These are phyloP conservation scores for Bisporella sp. DNA, from an alignment of 2,329 filamentous ascomycete species.

Conservation along the genomic window DNA sequence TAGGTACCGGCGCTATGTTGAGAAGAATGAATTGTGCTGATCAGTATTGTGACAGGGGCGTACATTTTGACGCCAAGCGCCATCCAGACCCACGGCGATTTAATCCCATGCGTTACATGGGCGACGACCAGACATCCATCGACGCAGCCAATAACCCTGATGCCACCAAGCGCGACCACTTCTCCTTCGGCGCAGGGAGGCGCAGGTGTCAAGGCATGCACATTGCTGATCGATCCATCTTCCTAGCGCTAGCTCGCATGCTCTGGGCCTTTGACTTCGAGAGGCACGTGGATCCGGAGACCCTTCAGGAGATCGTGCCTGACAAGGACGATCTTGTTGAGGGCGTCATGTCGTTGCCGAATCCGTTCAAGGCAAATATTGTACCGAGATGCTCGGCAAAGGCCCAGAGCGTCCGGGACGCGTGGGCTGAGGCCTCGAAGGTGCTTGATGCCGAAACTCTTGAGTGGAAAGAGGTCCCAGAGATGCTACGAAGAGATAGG, in stretches of 20 bases:
- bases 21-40: no score
- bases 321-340: neutral
- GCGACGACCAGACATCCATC: neutral
- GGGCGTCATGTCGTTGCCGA: neutral
- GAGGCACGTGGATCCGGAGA: neutral
- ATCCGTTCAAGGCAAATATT: neutral
- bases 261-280: neutral
- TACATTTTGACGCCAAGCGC: neutral
- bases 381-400: neutral
- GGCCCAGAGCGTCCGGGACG: neutral
- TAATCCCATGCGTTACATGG: neutral
- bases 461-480: neutral
- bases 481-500: no score
- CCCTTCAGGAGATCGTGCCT: neutral
- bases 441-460: neutral
- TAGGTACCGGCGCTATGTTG: no score
- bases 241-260: neutral
- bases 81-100: neutral
- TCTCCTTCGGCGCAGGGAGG: constrained; percentile 48
- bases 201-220: constrained; percentile 51
- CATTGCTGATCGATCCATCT: constrained; percentile 30
- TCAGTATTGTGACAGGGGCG: no score
- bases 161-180: constrained; percentile 39
- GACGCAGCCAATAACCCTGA: neutral
- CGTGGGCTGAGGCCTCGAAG: neutral